Evolutionary conservation across 2,329 filamentous ascomycete genomes (phyloP).

Genomic region (Pochonia chlamydosporia): DNA sequence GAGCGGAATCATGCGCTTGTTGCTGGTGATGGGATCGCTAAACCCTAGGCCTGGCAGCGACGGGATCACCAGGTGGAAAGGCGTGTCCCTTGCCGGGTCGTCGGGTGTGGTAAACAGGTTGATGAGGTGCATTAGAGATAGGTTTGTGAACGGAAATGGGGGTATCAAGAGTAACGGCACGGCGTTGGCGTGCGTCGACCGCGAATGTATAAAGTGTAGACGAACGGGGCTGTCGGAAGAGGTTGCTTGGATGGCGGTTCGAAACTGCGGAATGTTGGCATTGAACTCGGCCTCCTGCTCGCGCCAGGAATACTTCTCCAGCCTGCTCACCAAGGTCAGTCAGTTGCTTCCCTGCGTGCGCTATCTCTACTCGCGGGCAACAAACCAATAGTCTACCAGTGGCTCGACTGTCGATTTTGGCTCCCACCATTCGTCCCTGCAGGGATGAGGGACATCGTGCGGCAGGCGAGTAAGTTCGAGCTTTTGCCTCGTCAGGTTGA

Average conservation of each 20-base stretch:
- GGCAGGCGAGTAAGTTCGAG: constrained; percentile 61
- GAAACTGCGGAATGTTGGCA: constrained; percentile 54
- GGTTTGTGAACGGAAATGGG: constrained; percentile 59
- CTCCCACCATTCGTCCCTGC: constrained; percentile 48
- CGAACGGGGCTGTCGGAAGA: constrained; percentile 39
- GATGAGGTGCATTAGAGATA: constrained; percentile 53
- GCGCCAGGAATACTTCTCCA: constrained; percentile 62
- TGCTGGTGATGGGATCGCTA: constrained; percentile 53
- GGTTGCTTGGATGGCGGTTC: constrained; percentile 44
- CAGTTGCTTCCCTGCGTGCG: neutral
- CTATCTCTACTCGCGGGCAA: constrained; percentile 2
- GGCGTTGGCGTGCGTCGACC: constrained; percentile 45
- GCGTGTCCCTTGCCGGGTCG: constrained; percentile 35
- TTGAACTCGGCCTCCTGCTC: constrained; percentile 54
- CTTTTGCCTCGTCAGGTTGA: constrained; percentile 62
- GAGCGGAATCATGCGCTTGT: constrained; percentile 40
- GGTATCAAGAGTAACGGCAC: constrained; percentile 61
- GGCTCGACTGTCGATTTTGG: constrained; percentile 58
- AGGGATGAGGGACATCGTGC: constrained; percentile 45
- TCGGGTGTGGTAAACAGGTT: constrained; percentile 48
- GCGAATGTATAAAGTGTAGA: constrained; percentile 60
- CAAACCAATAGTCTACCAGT: constrained; percentile 59
- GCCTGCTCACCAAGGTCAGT: constrained; percentile 34
- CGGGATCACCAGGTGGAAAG: constrained; percentile 63
- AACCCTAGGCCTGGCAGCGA: constrained; percentile 63